Evolutionary conservation across 2,329 filamentous ascomycete species (phyloP).

Genomic region (Diplodia sapinea): DNA sequence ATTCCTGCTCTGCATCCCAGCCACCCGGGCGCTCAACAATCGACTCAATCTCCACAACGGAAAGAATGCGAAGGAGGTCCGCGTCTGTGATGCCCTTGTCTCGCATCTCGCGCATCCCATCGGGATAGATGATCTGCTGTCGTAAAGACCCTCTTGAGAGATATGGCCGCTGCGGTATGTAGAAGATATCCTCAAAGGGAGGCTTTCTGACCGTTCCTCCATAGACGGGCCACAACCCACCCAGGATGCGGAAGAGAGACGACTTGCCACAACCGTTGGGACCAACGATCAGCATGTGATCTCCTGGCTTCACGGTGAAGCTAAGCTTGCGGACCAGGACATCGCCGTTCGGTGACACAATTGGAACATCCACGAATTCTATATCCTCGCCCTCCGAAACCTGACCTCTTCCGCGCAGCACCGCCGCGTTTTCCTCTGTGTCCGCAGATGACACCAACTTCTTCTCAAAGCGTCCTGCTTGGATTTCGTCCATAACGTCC

Average conservation of each 20-base stretch:
- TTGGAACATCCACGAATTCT: constrained; percentile 86
- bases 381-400: constrained; percentile 84
- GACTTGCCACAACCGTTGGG: constrained; percentile 98
- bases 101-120: constrained; percentile 85
- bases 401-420: constrained; percentile 80
- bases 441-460: constrained; percentile 89
- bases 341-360: constrained; percentile 95
- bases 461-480: constrained; percentile 91
- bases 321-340: constrained; percentile 84
- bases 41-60: constrained; percentile 79
- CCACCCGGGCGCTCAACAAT: constrained; percentile 80
- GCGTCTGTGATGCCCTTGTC: constrained; percentile 80
- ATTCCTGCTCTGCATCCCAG: constrained; percentile 95
- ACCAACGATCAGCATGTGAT: constrained; percentile 92
- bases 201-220: constrained; percentile 93
- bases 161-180: constrained; percentile 95
- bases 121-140: constrained; percentile 96
- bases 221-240: constrained; percentile 96
- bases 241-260: constrained; percentile 92
- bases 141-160: constrained; percentile 89
- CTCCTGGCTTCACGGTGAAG: constrained; percentile 83
- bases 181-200: constrained; percentile 91
- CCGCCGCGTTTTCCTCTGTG: constrained; percentile 79
- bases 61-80: constrained; percentile 78
- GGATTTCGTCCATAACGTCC: constrained; percentile 93